Percentiles rank a stretch among this genome's conserved stretches.
phyloP scores from a whole-genome alignment of 257 asterid genomes.

The Gynochthodes officinalis region DNA sequence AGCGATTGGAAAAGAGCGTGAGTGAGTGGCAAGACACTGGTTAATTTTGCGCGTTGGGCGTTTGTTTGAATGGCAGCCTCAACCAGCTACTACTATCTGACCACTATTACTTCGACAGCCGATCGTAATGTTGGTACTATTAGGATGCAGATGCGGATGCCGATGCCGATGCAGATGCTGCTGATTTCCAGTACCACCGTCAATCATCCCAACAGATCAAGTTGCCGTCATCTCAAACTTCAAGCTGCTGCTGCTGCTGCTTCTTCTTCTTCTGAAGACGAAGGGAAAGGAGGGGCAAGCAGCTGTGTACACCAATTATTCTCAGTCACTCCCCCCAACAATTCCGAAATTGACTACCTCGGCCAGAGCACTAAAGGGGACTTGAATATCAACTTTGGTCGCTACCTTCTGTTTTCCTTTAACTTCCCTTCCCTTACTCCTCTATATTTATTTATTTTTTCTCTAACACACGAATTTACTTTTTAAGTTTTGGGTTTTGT shows the following conservation, averaged over 20 bases:
- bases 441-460: background rate
- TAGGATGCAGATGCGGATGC: background rate
- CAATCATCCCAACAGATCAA: background rate
- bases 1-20: too few relatives aligned
- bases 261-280: background rate
- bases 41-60: too few relatives aligned
- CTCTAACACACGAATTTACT: too few relatives aligned
- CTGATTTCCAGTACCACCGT: background rate
- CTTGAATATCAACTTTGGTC: slow-evolving; percentile 44
- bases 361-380: slow-evolving; percentile 90
- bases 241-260: background rate
- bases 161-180: too few relatives aligned
- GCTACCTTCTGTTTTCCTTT: background rate
- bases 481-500: background rate
- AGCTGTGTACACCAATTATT: slow-evolving; percentile 32
- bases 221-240: background rate
- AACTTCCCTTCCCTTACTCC: background rate
- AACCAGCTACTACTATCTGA: background rate
- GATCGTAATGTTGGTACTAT: too few relatives aligned
- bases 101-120: too few relatives aligned
- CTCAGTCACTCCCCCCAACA: slow-evolving; percentile 47
- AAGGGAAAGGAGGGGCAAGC: background rate
- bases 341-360: slow-evolving; percentile 61
- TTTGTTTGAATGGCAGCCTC: slow-evolving; percentile 18
- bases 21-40: too few relatives aligned